These are phyloP conservation scores for Rhizodiscina lignyota DNA, from an alignment of 495 filamentous ascomycete species.

Conservation along the genomic window DNA sequence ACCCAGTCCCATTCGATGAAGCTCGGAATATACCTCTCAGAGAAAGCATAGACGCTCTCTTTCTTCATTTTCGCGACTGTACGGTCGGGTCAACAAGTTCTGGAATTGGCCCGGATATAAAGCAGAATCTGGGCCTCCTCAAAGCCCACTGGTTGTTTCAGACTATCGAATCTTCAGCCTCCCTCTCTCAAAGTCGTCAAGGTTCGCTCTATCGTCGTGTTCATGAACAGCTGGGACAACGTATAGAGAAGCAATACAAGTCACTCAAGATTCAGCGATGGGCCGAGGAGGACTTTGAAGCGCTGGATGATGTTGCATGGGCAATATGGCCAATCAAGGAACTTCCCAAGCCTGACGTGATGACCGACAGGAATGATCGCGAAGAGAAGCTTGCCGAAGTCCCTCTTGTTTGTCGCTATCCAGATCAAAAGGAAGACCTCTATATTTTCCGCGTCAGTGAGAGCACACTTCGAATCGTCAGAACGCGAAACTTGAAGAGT, in stretches of 20 bases:
- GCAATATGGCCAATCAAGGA: slow-evolving; percentile 1
- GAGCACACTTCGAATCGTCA: slow-evolving; percentile 1
- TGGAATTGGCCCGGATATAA: not conserved
- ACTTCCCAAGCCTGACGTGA: not conserved
- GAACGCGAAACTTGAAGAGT: not conserved
- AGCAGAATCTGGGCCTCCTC: slow-evolving; percentile 5
- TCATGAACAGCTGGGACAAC: slow-evolving; percentile 1
- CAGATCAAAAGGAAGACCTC: slow-evolving; percentile 2
- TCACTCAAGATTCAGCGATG: slow-evolving; percentile 13
- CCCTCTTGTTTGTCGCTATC: not conserved
- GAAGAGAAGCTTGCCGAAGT: slow-evolving; percentile 3
- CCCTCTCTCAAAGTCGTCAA: slow-evolving; percentile 1
- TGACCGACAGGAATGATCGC: slow-evolving; percentile 3
- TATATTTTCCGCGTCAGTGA: slow-evolving; percentile 3
- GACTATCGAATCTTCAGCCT: not conserved
- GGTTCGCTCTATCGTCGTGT: slow-evolving; percentile 3
- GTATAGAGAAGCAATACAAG: slow-evolving; percentile 7
- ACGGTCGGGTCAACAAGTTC: not conserved
- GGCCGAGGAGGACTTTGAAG: slow-evolving; percentile 1
- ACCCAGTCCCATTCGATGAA: not conserved
- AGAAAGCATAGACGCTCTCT: slow-evolving; percentile 6
- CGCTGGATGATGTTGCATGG: not conserved
- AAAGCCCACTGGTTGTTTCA: slow-evolving; percentile 8
- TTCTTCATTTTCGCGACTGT: slow-evolving; percentile 2
- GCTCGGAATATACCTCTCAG: slow-evolving; percentile 2